Base-by-base conservation (phyloP, 129 eudicot species). In the Logfia minima region DNA sequence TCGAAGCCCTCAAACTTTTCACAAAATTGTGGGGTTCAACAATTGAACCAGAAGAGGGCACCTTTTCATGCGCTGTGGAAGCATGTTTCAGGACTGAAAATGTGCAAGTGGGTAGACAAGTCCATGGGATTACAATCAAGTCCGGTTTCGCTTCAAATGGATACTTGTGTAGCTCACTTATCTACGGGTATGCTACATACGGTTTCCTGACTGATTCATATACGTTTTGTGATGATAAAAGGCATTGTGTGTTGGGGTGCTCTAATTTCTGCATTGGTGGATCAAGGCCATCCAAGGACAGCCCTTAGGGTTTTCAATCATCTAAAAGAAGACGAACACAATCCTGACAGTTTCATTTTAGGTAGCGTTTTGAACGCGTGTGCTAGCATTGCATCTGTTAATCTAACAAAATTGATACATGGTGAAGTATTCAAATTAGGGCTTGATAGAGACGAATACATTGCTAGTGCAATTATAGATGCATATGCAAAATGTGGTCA, bases 401-500 rank as follows among this genome's bases (percentile, higher is more conserved):
- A 63, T 62, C 76, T 81, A 73, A 75, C 81, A 68, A 81, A 77
- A 64, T 81, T 62, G 10, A 24, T 81, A 43, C 88, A 85, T 59
- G 65, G 37, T 3, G 72, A 63, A 1, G 62, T 79, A 56, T 21
- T 78, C 48, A 78, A 55, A 48, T 21, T 43, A 45, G 80, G 88
- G 21, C 60, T 66, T 67, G 81, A 78, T 41, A 37, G 63, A 53
- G 32, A 78, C 39, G 81, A 35, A 32, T 76, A 21, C 11, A 83
- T 85, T 34, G 66, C 80, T 34, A 81, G 88, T 63, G 81, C 85
- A 74, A n/a, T 78, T 28, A 71, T 85, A 17, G 83, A 85, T 64
- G 83, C 88, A 23, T 81, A 85, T 67, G 85, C 76, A 22, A 85
- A 85, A 63, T 74, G 85, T 31, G 83, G 88, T 51, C 81, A 85